Evolutionary conservation across 805 yeast genomes (phyloP), one percentile per base, ranked within the genome.

Genomic region (Yamadazyma scolyti): DNA sequence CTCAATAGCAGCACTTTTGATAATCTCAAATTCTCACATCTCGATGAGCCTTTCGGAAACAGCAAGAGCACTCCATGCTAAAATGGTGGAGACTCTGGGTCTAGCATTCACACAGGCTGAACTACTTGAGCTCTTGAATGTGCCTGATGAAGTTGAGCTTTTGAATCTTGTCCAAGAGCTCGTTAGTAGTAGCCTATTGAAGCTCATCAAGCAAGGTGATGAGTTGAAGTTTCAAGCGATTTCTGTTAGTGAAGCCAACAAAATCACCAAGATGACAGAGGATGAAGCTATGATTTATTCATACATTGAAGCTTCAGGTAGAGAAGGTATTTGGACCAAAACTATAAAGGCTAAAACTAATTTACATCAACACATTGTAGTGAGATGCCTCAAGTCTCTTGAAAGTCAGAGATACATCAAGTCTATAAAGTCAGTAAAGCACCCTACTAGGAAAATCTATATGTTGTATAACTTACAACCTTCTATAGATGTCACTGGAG

Each of bases 271-370:
- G 22, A 88, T 90, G 96, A 53, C 73, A 6, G 73, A 80, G 17
- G 98, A 93, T 48, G 97, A 93, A 58, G 81, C 89, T 15, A 75
- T 90, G 75, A 82, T 90, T 16, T 90, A 90, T 53, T 80, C 93
- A 1, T 82, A 88, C 49, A 90, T 90, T 42, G 95, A 86, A 49
- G 94, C 95, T 0, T 75, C 94, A 6, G 95, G 93, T 4, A 70
- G 97, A 56, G 97, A 89, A 58, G 97, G 97, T 26, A 87, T 89
- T 31, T 89, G 97, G 97, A 83, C 95, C 9, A 87, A 86, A 59
- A 85, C 95, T 6, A 76, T 89, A 45, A 85, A 85, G 52, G 86
- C 89, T 8, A 79, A 82, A 50, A 84, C 96, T 9, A 88, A 88
- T 48, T 61, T 89, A 39, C 96, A 89, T 54, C 95, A 87, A 48